Percentiles rank a stretch among this genome's conserved stretches.
Conservation (phyloP, 495 filamentous ascomycete genomes). For the Cercophora sp. region DNA sequence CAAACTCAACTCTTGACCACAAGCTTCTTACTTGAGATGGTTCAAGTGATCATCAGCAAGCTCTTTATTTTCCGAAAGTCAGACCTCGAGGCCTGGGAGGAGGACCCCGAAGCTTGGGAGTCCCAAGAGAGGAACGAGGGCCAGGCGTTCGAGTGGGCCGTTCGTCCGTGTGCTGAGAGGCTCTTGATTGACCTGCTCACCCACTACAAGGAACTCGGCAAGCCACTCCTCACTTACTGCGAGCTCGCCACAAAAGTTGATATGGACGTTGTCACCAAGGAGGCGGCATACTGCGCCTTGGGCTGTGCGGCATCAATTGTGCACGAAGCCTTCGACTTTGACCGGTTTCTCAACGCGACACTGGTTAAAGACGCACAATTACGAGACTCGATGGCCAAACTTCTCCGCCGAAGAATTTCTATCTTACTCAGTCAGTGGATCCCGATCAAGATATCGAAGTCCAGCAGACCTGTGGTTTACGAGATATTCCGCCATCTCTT, state of each 20-base stretch:
- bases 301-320: constrained; percentile 79
- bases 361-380: constrained; percentile 77
- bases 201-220: constrained; percentile 73
- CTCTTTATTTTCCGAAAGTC: constrained; percentile 83
- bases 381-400: constrained; percentile 68
- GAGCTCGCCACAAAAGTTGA: constrained; percentile 61
- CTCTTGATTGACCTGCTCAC: constrained; percentile 87
- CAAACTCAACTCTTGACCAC: constrained; percentile 69
- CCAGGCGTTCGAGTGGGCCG: constrained; percentile 80
- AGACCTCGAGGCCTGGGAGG: constrained; percentile 86
- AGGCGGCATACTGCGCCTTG: constrained; percentile 89
- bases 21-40: constrained; percentile 69
- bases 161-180: constrained; percentile 87
- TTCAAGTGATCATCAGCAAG: constrained; percentile 76
- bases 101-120: constrained; percentile 92
- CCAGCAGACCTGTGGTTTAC: constrained; percentile 70
- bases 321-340: constrained; percentile 68
- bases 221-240: constrained; percentile 76
- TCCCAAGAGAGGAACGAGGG: constrained; percentile 72
- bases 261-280: constrained; percentile 75
- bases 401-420: constrained; percentile 83
- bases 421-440: constrained; percentile 91
- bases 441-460: constrained; percentile 60
- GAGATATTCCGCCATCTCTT: constrained; percentile 88
- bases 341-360: constrained; percentile 66